Evolutionary conservation across 306 rosid species (phyloP).

Genomic region (Mimosa bimucronata): DNA sequence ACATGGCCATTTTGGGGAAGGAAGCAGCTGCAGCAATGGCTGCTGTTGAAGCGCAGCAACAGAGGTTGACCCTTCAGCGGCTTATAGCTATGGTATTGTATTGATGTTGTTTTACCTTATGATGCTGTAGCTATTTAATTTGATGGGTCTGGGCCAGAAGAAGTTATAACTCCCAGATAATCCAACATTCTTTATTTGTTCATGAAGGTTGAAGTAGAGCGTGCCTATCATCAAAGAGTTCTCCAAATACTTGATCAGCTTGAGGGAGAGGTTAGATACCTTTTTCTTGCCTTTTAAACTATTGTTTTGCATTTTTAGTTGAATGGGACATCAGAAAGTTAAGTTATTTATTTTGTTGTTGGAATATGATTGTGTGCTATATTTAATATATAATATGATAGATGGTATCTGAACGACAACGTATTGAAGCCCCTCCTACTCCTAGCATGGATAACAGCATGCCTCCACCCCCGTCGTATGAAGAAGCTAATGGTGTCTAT

Average conservation of each 20-base stretch:
- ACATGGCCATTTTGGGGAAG: slow-evolving; percentile 92
- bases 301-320: slow-evolving; percentile 11
- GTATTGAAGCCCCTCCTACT: slow-evolving; percentile 90
- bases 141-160: slow-evolving; percentile 17
- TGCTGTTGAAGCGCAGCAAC: slow-evolving; percentile 98
- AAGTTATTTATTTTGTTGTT: slow-evolving; percentile 30
- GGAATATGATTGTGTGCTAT: slow-evolving; percentile 31
- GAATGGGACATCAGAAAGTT: slow-evolving; percentile 26
- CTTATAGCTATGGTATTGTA: slow-evolving; percentile 82
- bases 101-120: slow-evolving; percentile 34
- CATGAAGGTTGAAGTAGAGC: slow-evolving; percentile 92
- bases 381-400: slow-evolving; percentile 45
- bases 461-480: slow-evolving; percentile 94
- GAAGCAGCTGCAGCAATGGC: slow-evolving; percentile 98
- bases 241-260: slow-evolving; percentile 90
- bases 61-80: slow-evolving; percentile 95
- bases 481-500: slow-evolving; percentile 80
- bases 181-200: slow-evolving; percentile 30
- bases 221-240: slow-evolving; percentile 81
- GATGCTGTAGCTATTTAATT: slow-evolving; percentile 18
- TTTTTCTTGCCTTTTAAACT: slow-evolving; percentile 16
- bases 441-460: slow-evolving; percentile 61
- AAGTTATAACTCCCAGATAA: slow-evolving; percentile 20
- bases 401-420: slow-evolving; percentile 90
- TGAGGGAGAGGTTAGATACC: slow-evolving; percentile 80